Conservation (phyloP, 2,329 filamentous ascomycete species). For the Cercospora zeae-maydis region DNA sequence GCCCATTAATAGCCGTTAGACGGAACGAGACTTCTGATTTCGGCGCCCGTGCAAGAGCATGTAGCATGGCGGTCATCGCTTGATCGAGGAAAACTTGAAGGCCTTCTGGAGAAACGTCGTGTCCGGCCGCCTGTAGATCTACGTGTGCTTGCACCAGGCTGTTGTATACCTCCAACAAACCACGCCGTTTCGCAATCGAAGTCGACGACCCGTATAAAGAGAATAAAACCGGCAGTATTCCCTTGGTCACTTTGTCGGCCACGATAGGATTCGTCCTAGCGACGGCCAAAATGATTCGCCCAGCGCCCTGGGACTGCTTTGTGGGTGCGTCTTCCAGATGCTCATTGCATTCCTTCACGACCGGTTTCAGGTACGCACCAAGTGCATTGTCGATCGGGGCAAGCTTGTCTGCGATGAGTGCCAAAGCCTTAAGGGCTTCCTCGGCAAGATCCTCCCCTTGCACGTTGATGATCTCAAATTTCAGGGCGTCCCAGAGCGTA, state of each 20-base stretch:
- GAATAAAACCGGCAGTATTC: constrained; percentile 56
- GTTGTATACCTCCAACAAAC: constrained; percentile 59
- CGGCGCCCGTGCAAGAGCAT: constrained; percentile 44
- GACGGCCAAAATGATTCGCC: constrained; percentile 57
- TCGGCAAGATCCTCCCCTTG: constrained; percentile 64
- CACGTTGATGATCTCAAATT: constrained; percentile 65
- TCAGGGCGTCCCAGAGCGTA: constrained; percentile 64
- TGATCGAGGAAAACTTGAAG: constrained; percentile 42
- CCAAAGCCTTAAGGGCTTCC: constrained; percentile 55
- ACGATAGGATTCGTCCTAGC: constrained; percentile 54
- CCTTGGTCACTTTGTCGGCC: constrained; percentile 54
- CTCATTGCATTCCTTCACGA: constrained; percentile 65
- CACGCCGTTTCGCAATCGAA: constrained; percentile 60
- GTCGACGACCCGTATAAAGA: constrained; percentile 59
- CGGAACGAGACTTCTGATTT: constrained; percentile 51
- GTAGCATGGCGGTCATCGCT: constrained; percentile 42
- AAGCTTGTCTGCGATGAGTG: constrained; percentile 54
- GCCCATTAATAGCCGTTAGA: constrained; percentile 44
- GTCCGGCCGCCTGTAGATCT: constrained; percentile 46
- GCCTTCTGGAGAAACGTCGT: constrained; percentile 36
- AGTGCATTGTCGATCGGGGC: constrained; percentile 50
- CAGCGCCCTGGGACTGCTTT: constrained; percentile 63
- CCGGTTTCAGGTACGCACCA: constrained; percentile 55
- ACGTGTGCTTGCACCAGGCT: constrained; percentile 58
- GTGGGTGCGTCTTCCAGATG: constrained; percentile 66